Conservation (phyloP, 331 rosid species). For the Prunus yedoensis region DNA sequence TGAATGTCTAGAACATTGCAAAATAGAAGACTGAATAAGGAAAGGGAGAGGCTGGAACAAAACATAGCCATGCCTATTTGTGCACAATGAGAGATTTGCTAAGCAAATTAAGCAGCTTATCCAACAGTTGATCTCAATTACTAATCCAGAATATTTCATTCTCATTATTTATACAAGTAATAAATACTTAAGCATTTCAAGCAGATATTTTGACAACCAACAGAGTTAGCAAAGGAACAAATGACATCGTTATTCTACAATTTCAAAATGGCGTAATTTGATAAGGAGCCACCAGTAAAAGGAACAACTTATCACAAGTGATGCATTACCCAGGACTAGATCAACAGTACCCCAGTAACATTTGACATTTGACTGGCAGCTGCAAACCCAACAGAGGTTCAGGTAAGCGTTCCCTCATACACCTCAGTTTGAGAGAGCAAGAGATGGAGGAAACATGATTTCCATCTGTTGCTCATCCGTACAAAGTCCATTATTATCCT, state of each 20-base stretch:
- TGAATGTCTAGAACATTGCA: constrained; percentile 74
- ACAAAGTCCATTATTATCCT: not conserved
- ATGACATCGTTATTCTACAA: not conserved
- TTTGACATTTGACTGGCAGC: not conserved
- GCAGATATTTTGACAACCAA: not conserved
- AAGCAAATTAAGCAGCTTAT: not conserved
- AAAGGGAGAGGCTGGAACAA: constrained; percentile 17
- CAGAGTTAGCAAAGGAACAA: not conserved
- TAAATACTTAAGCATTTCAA: not conserved
- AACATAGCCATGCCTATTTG: not conserved
- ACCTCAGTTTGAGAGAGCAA: not conserved
- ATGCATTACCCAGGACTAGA: not conserved
- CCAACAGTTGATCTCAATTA: not conserved
- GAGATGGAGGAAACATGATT: not conserved
- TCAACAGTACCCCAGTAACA: not conserved
- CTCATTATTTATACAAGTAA: not conserved
- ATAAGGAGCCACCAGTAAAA: not conserved
- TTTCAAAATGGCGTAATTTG: not conserved
- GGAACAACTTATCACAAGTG: not conserved
- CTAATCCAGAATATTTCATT: not conserved
- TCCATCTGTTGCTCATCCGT: not conserved
- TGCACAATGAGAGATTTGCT: not conserved
- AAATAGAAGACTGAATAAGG: constrained; percentile 23
- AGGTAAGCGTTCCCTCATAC: not conserved
- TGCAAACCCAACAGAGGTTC: constrained; percentile 3